Conservation (phyloP, 129 eudicot species). For the Scalesia atractyloides region DNA sequence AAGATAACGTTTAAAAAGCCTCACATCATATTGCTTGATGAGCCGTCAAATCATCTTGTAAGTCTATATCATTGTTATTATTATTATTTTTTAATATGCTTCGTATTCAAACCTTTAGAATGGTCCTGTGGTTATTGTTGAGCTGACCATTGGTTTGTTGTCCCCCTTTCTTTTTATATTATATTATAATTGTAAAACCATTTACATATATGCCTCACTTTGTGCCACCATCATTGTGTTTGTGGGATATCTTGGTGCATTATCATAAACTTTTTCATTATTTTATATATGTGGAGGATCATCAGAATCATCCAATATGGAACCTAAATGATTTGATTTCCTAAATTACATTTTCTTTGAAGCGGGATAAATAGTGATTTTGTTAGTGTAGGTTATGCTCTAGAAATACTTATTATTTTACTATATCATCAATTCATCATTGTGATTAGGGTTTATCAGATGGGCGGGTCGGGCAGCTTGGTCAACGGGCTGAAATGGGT, state of each 20-base stretch:
- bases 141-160: conserved; percentile 9
- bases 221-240: conserved; percentile 24
- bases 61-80: conserved; percentile 41
- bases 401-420: background rate
- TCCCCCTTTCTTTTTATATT: conserved; percentile 7
- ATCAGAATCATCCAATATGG: conserved; percentile 8
- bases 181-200: conserved; percentile 7
- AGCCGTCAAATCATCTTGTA: conserved; percentile 98
- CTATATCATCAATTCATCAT: background rate
- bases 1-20: conserved; percentile 98
- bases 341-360: background rate
- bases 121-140: conserved; percentile 14
- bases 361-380: conserved; percentile 9
- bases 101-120: conserved; percentile 17
- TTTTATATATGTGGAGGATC: conserved; percentile 1
- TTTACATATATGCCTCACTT: conserved; percentile 3
- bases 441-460: background rate
- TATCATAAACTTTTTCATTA: conserved; percentile 9
- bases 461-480: background rate
- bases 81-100: conserved; percentile 5
- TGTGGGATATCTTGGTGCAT: conserved; percentile 23
- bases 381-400: background rate
- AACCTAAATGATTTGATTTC: background rate
- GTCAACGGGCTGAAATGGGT: conserved; percentile 4
- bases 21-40: conserved; percentile 91